Conservation (phyloP, 2,329 filamentous ascomycete genomes). For the Aspergillus sp. region DNA sequence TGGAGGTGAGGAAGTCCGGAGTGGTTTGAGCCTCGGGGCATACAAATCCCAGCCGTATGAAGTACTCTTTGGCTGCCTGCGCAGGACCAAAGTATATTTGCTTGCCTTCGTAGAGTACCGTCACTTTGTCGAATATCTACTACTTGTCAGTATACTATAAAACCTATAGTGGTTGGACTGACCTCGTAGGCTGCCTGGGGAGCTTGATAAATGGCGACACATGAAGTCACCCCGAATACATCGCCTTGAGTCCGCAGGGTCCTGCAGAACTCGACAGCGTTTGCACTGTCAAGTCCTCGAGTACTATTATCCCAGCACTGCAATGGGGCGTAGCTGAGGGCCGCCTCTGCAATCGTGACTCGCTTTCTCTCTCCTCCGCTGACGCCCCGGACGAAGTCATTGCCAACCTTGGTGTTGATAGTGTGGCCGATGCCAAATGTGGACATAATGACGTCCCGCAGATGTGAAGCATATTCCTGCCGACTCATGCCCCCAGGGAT, state of each 20-base stretch:
- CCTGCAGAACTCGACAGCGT: slow-evolving; percentile 52
- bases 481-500: slow-evolving; percentile 4
- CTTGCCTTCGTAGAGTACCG: slow-evolving; percentile 59
- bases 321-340: slow-evolving; percentile 41
- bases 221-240: slow-evolving; percentile 38
- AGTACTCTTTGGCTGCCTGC: slow-evolving; percentile 59
- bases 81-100: slow-evolving; percentile 54
- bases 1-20: slow-evolving; percentile 14
- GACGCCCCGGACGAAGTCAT: slow-evolving; percentile 58
- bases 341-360: slow-evolving; percentile 55
- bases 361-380: slow-evolving; percentile 59
- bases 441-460: slow-evolving; percentile 1
- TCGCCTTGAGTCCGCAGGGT: slow-evolving; percentile 46
- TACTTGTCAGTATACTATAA: neutral
- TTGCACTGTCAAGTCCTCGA: slow-evolving; percentile 48
- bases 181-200: slow-evolving; percentile 12
- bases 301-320: slow-evolving; percentile 42
- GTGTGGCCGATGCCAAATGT: slow-evolving; percentile 38
- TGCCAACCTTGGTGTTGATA: slow-evolving; percentile 42
- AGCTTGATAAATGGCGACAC: slow-evolving; percentile 44
- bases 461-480: neutral
- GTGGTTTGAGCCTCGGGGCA: slow-evolving; percentile 10
- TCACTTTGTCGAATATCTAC: slow-evolving; percentile 59
- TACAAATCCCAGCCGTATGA: slow-evolving; percentile 48
- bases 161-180: neutral